A percentile compares a stretch with the other conserved stretches of the same genome.
These are phyloP conservation scores for Delitschia confertaspora DNA, from an alignment of 495 filamentous ascomycete genomes.

Conservation along the genomic window DNA sequence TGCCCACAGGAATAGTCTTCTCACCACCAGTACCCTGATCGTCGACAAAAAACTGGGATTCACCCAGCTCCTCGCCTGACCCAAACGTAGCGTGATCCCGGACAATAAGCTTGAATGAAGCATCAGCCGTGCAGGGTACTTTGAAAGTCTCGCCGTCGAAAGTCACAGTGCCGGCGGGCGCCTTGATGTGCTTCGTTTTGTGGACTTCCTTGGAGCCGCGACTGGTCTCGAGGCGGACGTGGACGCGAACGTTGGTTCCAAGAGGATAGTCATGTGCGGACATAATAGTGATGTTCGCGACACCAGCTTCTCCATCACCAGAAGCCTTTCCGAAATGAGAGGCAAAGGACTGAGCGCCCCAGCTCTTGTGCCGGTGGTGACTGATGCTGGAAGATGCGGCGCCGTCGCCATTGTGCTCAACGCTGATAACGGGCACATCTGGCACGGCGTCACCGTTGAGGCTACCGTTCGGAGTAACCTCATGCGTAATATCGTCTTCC, in stretches of 20 bases:
- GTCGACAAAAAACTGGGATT: constrained; percentile 79
- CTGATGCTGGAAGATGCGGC: too few species aligned
- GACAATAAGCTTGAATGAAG: constrained; percentile 76
- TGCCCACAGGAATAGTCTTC: constrained; percentile 62
- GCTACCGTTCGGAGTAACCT: constrained; percentile 14
- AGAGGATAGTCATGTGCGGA: constrained; percentile 71
- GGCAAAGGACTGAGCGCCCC: constrained; percentile 49
- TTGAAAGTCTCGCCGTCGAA: constrained; percentile 61
- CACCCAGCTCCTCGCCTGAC: constrained; percentile 70
- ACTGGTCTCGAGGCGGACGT: constrained; percentile 53
- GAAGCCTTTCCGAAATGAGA: constrained; percentile 40
- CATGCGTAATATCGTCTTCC: constrained; percentile 13
- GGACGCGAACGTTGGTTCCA: constrained; percentile 71
- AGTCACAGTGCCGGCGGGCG: constrained; percentile 44
- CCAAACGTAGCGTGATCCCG: constrained; percentile 76
- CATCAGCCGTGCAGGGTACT: constrained; percentile 67
- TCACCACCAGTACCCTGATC: constrained; percentile 67
- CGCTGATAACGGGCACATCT: constrained; percentile 24
- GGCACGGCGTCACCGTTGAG: too few species aligned
- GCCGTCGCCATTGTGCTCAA: constrained; percentile 28
- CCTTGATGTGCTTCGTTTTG: constrained; percentile 76
- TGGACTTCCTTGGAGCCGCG: constrained; percentile 69
- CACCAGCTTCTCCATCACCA: constrained; percentile 52
- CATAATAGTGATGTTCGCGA: constrained; percentile 69
- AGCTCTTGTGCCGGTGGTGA: constrained; percentile 62